Conservation (phyloP, 169 alveolate genomes). For the Eimeria tenella region DNA sequence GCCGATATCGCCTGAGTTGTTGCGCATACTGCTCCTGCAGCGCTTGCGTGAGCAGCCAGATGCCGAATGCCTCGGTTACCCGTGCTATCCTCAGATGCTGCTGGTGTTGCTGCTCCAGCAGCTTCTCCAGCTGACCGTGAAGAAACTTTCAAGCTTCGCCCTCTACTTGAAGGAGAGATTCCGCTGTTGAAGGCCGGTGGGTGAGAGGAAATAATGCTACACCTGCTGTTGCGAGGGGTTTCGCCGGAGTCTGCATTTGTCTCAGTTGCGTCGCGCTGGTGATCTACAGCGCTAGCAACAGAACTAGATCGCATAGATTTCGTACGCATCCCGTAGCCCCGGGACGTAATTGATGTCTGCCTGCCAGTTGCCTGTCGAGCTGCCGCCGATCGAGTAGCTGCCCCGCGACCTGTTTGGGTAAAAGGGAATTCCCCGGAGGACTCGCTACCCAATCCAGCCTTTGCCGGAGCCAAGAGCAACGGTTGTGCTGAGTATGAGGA, state of each 20-base stretch:
- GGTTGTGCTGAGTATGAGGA: neutral
- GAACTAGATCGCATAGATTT: conserved; percentile 24
- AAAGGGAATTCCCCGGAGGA: neutral
- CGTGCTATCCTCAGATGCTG: conserved; percentile 11
- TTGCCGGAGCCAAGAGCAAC: neutral
- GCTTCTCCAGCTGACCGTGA: conserved; percentile 5
- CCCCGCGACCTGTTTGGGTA: conserved; percentile 30
- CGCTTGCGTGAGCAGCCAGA: conserved; percentile 35
- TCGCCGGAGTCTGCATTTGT: conserved; percentile 39
- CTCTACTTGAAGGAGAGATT: conserved; percentile 35
- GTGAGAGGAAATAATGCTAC: neutral
- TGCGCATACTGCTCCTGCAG: conserved; percentile 53
- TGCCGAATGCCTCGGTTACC: conserved; percentile 33
- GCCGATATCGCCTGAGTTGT: neutral
- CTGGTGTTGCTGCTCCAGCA: neutral
- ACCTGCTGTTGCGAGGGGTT: conserved; percentile 20
- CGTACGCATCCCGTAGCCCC: conserved; percentile 11
- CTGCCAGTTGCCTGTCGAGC: conserved; percentile 13
- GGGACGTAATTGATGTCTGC: neutral
- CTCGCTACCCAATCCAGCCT: neutral
- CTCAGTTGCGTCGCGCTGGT: conserved; percentile 39
- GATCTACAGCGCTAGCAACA: neutral
- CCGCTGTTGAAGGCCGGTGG: neutral
- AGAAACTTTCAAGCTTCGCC: neutral
- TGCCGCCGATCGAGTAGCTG: neutral